phyloP scores from a whole-genome alignment of 129 eudicot genomes.

The Centaurea solstitialis region DNA sequence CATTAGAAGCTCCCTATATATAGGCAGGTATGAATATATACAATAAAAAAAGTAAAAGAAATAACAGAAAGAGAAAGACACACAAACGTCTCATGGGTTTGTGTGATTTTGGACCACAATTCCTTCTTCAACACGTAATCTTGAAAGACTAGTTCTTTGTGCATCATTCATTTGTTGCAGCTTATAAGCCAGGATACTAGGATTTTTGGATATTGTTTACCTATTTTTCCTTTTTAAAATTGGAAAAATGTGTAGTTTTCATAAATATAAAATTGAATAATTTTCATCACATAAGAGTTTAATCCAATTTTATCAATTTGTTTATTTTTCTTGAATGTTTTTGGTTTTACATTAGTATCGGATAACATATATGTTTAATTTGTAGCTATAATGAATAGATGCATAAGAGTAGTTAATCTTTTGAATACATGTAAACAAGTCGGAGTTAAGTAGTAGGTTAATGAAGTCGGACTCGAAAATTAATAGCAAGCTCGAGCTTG shows the following conservation, averaged over 20 bases:
- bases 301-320: background rate
- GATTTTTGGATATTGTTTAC: background rate
- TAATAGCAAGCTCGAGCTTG: too few relatives aligned
- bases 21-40: too few relatives aligned
- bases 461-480: too few relatives aligned
- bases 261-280: too few relatives aligned
- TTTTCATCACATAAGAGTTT: background rate
- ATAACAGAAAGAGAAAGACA: background rate
- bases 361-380: too few relatives aligned
- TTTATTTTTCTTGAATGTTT: background rate
- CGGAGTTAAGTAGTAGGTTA: too few relatives aligned
- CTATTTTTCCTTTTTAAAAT: background rate
- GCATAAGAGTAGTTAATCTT: too few relatives aligned
- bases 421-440: too few relatives aligned
- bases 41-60: background rate
- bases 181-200: background rate
- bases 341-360: too few relatives aligned
- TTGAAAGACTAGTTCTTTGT: background rate
- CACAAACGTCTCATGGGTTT: slow-evolving; percentile 15
- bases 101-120: slow-evolving; percentile 21
- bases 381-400: too few relatives aligned
- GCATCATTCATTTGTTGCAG: background rate
- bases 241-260: background rate
- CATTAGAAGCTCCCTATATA: too few relatives aligned
- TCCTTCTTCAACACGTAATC: slow-evolving; percentile 25